These are phyloP conservation scores for Fusarium xyrophilum DNA, from an alignment of 2,329 filamentous ascomycete species.

Conservation along the genomic window DNA sequence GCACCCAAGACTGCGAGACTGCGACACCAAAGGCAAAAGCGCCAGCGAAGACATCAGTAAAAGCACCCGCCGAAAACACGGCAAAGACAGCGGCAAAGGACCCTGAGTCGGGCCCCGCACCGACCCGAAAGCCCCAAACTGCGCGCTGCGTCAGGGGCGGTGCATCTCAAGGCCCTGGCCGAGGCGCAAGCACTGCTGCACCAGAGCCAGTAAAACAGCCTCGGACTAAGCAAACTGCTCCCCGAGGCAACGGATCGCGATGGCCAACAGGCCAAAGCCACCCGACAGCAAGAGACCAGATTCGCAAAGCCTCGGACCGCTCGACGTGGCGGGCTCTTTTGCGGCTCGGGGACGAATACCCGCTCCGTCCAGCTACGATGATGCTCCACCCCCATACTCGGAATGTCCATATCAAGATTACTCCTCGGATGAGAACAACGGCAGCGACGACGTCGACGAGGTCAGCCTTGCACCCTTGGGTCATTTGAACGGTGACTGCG, in stretches of 20 bases:
- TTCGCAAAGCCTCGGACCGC: constrained; percentile 27
- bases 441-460: constrained; percentile 15
- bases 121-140: background rate
- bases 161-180: background rate
- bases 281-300: background rate
- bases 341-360: constrained; percentile 35
- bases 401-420: constrained; percentile 7
- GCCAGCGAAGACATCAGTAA: background rate
- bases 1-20: background rate
- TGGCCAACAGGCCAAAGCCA: fast-evolving
- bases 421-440: background rate
- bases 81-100: constrained; percentile 3
- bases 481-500: constrained; percentile 55
- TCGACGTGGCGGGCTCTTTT: constrained; percentile 39
- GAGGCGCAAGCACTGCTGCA: background rate
- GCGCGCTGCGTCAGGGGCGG: background rate
- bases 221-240: constrained; percentile 21
- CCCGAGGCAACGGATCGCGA: constrained; percentile 16
- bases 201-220: background rate
- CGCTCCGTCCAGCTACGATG: background rate
- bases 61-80: background rate
- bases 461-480: constrained; percentile 39
- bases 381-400: constrained; percentile 31
- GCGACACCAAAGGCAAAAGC: background rate
- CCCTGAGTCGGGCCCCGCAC: background rate